Base-by-base conservation (phyloP, 441 rosid species). In the Codiaeum variegatum region DNA sequence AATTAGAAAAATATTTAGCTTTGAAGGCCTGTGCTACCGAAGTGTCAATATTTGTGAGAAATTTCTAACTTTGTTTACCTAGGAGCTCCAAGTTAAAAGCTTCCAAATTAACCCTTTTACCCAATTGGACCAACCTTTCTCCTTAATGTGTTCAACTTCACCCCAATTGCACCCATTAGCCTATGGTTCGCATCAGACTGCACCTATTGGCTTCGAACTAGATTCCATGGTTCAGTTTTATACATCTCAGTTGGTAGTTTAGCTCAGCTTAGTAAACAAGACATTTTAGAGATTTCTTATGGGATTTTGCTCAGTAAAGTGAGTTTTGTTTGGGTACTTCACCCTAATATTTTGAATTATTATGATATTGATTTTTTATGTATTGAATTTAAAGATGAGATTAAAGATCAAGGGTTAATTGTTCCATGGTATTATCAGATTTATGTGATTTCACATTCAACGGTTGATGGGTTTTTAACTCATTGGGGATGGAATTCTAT, bases 161-260 rank as follows among this genome's bases (percentile, higher is more conserved):
- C 76, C 59, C 70, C 74, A 56, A 72, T 63, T 0, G 79, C 87
- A n/a, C 68, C 84, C 6, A 86, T 89, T 0, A 84, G 85, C 79
- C 81, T 90, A 24, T 88, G 88, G 91, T 74, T 87, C 31, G 93
- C 85, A 80, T 86, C 85, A 0, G 85, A 86, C 64, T 90, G 96
- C 82, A 79, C 80, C 6, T 81, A 78, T 6, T 88, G 90, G 93
- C 91, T 90, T 63, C 42, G 83, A 71, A 24, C 82, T 29, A 85
- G 77, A 83, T 81, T 87, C 34, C 61, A 36, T 42, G 81, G 86
- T 11, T 85, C 93, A 6, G 93, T 87, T 4, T 15, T 90, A 10
- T 90, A 88, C 58, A 62, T 87, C 0, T 85, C 93, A 0, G 86
- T 87, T 52, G 92, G 96, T 10, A 88, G 93, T 67, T 79, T 78